Conservation (phyloP, 441 rosid genomes). For the Viola pubescens region DNA sequence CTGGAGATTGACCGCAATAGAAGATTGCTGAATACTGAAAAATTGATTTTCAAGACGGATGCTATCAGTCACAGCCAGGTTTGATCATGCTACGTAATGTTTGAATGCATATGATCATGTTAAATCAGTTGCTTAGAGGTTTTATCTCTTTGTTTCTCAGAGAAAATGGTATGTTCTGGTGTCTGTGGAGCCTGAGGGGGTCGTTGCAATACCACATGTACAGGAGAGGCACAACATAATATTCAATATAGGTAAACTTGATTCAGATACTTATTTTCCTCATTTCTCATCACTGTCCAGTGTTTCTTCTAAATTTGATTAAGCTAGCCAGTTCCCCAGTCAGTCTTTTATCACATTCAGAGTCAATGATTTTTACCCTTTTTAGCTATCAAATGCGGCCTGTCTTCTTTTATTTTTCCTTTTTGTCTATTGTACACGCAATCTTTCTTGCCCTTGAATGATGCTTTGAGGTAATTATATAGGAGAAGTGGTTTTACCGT, state of each 20-base stretch:
- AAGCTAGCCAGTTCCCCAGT: background rate
- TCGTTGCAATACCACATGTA: conserved; percentile 59
- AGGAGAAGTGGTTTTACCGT: too few species aligned
- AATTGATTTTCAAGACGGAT: conserved; percentile 59
- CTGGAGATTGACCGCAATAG: conserved; percentile 31
- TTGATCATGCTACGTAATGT: conserved; percentile 9
- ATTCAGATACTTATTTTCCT: background rate
- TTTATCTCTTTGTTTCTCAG: conserved; percentile 25
- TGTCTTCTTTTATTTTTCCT: background rate
- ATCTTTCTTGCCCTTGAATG: background rate
- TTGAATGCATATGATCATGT: background rate
- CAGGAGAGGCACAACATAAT: conserved; percentile 48
- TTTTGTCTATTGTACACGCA: background rate
- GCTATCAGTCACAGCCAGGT: conserved; percentile 46
- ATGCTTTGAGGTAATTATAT: too few species aligned
- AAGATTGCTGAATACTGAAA: conserved; percentile 72
- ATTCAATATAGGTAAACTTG: conserved; percentile 64
- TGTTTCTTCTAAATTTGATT: background rate
- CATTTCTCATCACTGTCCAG: conserved; percentile 3
- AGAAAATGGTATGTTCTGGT: conserved; percentile 46
- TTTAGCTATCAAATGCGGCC: background rate
- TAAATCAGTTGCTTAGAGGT: background rate
- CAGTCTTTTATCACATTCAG: background rate
- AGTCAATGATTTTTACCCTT: background rate
- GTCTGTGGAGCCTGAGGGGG: conserved; percentile 75